Evolutionary conservation across 192 early-diverging fungal genomes (phyloP).

Genomic region (Coemansia brasiliensis): DNA sequence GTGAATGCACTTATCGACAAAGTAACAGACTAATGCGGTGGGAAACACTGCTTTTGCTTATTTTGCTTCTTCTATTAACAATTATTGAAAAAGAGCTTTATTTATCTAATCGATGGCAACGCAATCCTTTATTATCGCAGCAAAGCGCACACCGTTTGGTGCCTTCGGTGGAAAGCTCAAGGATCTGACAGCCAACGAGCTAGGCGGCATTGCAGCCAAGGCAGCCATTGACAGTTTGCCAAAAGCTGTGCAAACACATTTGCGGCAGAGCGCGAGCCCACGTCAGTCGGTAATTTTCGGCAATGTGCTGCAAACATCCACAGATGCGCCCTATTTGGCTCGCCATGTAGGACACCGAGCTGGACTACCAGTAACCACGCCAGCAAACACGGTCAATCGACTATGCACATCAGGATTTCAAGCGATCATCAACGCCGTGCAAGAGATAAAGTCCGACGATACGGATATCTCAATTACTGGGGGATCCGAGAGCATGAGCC

Average conservation of each 20-base stretch:
- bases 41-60: neutral
- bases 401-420: conserved; percentile 98
- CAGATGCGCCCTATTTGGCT: conserved; percentile 85
- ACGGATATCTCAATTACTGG: conserved; percentile 84
- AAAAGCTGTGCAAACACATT: conserved; percentile 62
- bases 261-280: conserved; percentile 27
- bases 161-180: conserved; percentile 95
- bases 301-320: conserved; percentile 86
- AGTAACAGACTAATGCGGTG: too few species aligned
- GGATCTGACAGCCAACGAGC: conserved; percentile 75
- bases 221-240: conserved; percentile 82
- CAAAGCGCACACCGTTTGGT: conserved; percentile 85
- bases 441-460: conserved; percentile 86
- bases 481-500: conserved; percentile 92
- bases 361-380: conserved; percentile 78
- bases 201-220: conserved; percentile 89
- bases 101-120: conserved; percentile 22
- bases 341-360: conserved; percentile 92
- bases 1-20: neutral
- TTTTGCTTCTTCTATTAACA: neutral
- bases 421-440: conserved; percentile 88
- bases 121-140: conserved; percentile 75
- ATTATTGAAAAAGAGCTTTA: neutral
- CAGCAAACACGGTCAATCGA: conserved; percentile 91
- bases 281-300: conserved; percentile 86